phyloP scores from a whole-genome alignment of 441 rosid genomes.

The Monsonia emarginata region DNA sequence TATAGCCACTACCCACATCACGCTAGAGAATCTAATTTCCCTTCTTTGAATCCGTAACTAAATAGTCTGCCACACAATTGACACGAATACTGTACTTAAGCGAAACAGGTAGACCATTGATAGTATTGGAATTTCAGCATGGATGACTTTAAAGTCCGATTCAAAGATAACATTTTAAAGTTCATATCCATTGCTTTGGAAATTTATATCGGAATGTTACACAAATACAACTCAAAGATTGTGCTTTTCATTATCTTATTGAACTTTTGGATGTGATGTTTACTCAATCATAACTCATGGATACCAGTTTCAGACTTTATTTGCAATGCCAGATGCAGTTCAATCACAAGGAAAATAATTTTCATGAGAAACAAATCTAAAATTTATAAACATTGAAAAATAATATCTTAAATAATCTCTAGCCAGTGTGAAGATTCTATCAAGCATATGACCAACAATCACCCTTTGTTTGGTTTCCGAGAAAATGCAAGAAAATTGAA shows the following conservation, averaged over 20 bases:
- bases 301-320: background rate
- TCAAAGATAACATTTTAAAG: background rate
- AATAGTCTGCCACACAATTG: no score
- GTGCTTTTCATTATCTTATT: no score
- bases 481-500: background rate
- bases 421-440: background rate
- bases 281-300: no score
- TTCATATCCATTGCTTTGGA: background rate
- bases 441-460: background rate
- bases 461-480: slow-evolving; percentile 1
- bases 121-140: background rate
- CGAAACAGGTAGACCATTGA: no score
- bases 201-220: no score
- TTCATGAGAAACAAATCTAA: background rate
- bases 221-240: no score
- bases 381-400: background rate
- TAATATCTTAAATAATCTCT: background rate
- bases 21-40: no score
- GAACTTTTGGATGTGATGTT: no score
- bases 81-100: no score
- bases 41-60: no score
- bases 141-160: background rate
- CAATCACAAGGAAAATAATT: background rate
- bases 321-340: background rate
- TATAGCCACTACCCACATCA: background rate